These are phyloP conservation scores for Monilinia laxa DNA, from an alignment of 2,329 filamentous ascomycete species.

Conservation along the genomic window DNA sequence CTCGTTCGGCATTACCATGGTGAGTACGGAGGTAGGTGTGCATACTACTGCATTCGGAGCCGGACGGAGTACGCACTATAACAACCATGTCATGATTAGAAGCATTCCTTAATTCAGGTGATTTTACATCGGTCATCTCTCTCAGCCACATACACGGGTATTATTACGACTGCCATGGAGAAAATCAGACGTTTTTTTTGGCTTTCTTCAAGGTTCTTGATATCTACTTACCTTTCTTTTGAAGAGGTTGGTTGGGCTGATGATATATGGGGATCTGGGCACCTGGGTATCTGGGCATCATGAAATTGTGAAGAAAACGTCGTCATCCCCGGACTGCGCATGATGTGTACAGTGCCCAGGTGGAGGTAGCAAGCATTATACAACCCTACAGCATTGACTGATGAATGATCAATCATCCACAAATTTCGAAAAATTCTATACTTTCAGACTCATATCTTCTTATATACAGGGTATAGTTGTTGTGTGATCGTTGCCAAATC, in stretches of 20 bases:
- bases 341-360: constrained; percentile 23
- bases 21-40: neutral
- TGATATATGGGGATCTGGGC: constrained; percentile 10
- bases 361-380: constrained; percentile 20
- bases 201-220: neutral
- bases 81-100: too few relatives aligned
- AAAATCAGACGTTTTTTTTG: too few relatives aligned
- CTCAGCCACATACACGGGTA: constrained; percentile 4
- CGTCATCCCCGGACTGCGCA: constrained; percentile 23
- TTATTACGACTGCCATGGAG: neutral
- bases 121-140: neutral
- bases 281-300: constrained; percentile 6
- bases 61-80: neutral
- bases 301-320: constrained; percentile 8
- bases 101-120: constrained; percentile 9
- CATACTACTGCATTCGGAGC: neutral
- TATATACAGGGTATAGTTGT: constrained; percentile 16
- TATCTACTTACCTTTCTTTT: constrained; percentile 2
- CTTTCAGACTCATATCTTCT: constrained; percentile 8
- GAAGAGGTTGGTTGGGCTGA: constrained; percentile 20
- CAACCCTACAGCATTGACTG: constrained; percentile 20
- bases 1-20: constrained; percentile 10
- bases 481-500: constrained; percentile 24
- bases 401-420: constrained; percentile 22
- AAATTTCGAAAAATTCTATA: constrained; percentile 5